Conservation (phyloP, 495 filamentous ascomycete species). For the Talaromyces liani region DNA sequence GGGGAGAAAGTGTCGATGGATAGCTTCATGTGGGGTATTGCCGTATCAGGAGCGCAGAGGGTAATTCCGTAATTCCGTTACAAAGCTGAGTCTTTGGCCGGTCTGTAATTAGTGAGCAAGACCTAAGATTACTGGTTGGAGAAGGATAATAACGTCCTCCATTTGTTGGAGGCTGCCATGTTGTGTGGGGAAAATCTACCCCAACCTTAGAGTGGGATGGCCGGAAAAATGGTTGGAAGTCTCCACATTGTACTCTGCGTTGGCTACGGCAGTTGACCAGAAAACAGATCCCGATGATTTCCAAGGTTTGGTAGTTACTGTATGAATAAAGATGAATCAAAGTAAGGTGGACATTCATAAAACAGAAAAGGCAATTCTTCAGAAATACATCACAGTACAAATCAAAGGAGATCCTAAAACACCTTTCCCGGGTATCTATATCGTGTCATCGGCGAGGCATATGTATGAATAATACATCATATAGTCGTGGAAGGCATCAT, state of each 20-base stretch:
- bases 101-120: not conserved
- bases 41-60: not conserved
- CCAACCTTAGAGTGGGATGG: not conserved
- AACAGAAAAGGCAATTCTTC: not conserved
- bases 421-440: slow-evolving; percentile 3
- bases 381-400: not conserved
- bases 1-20: not conserved
- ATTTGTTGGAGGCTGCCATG: too few relatives aligned
- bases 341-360: not conserved
- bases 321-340: too few relatives aligned
- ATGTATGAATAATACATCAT: not conserved
- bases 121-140: not conserved
- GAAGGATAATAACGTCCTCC: too few relatives aligned
- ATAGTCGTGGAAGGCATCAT: not conserved
- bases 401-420: not conserved
- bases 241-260: not conserved
- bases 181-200: not conserved
- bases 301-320: not conserved
- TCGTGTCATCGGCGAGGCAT: not conserved
- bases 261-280: not conserved
- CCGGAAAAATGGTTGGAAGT: not conserved
- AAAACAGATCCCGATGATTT: not conserved
- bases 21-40: not conserved
- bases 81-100: not conserved
- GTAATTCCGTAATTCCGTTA: not conserved